Conservation (phyloP, 352 stramenopile species). For the Phytophthora lateralis region DNA sequence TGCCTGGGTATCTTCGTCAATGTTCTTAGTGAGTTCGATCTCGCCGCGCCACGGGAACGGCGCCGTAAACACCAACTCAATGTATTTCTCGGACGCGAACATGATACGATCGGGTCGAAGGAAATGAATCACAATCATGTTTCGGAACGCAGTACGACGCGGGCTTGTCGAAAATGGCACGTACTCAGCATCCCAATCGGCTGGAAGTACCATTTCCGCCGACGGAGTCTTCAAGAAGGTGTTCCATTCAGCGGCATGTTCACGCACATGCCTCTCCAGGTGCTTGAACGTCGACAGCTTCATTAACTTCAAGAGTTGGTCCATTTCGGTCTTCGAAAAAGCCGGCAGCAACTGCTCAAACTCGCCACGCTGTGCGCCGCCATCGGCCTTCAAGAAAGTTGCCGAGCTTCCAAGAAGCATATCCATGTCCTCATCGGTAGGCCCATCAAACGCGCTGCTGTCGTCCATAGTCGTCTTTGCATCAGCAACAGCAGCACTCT, state of each 20-base stretch:
- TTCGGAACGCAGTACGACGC: constrained; percentile 76
- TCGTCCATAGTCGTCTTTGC: constrained; percentile 31
- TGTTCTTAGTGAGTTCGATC: constrained; percentile 94
- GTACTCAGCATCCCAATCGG: constrained; percentile 57
- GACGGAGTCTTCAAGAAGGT: constrained; percentile 78
- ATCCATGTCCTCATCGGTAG: constrained; percentile 76
- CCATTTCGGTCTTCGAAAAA: constrained; percentile 72
- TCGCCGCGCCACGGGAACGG: constrained; percentile 95
- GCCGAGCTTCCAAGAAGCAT: constrained; percentile 63
- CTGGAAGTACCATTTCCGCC: constrained; percentile 76
- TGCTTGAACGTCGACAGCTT: constrained; percentile 82
- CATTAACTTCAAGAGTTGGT: constrained; percentile 87
- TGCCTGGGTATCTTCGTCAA: constrained; percentile 92
- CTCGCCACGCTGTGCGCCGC: constrained; percentile 43
- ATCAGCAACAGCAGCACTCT: constrained; percentile 48
- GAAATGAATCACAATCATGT: constrained; percentile 82
- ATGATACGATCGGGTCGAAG: constrained; percentile 91
- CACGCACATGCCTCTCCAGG: constrained; percentile 68
- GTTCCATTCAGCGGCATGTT: constrained; percentile 73
- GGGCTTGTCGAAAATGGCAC: constrained; percentile 45
- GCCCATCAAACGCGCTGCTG: constrained; percentile 56
- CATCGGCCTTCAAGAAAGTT: constrained; percentile 54
- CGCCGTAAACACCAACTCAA: constrained; percentile 85
- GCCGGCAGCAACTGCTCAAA: constrained; percentile 53
- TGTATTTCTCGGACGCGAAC: constrained; percentile 78